These are phyloP conservation scores for Colletotrichum sp. DNA, from an alignment of 2,329 filamentous ascomycete genomes.

Conservation along the genomic window DNA sequence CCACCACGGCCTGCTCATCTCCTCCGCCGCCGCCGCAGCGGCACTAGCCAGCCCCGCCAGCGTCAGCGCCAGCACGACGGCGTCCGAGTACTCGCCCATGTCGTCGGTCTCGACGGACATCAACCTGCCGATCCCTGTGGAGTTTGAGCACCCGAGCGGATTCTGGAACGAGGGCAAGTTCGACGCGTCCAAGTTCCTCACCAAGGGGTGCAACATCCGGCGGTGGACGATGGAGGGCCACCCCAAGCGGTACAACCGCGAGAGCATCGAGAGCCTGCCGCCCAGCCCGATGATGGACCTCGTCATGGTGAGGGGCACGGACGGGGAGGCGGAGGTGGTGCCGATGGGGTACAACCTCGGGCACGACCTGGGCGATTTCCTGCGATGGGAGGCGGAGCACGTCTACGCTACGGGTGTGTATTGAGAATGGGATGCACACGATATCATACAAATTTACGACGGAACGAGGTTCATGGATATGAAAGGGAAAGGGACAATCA, in stretches of 20 bases:
- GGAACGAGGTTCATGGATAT: background rate
- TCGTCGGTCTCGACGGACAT: slow-evolving; percentile 26
- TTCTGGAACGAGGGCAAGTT: slow-evolving; percentile 35
- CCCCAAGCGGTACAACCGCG: slow-evolving; percentile 33
- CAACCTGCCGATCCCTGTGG: slow-evolving; percentile 43
- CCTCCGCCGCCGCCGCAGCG: background rate
- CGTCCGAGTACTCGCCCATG: background rate
- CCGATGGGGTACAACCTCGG: slow-evolving; percentile 67
- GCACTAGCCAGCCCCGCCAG: background rate
- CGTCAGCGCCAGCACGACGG: background rate
- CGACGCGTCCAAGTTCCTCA: slow-evolving; percentile 36
- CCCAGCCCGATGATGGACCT: slow-evolving; percentile 56
- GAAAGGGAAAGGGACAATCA: background rate
- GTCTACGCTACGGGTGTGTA: slow-evolving; percentile 40
- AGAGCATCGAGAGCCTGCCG: slow-evolving; percentile 39
- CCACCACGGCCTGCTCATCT: slow-evolving; percentile 43
- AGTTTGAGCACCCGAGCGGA: slow-evolving; percentile 35
- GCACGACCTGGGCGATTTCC: slow-evolving; percentile 63
- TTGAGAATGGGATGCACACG: background rate
- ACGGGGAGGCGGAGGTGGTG: slow-evolving; percentile 40
- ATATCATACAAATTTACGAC: background rate
- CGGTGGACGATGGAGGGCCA: slow-evolving; percentile 42
- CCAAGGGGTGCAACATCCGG: slow-evolving; percentile 31
- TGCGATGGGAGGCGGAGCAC: slow-evolving; percentile 62
- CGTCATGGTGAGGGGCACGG: slow-evolving; percentile 41